A percentile compares a stretch with the other conserved stretches of the same genome.
Conservation (phyloP, 441 rosid genomes). For the Euphorbia corollata region DNA sequence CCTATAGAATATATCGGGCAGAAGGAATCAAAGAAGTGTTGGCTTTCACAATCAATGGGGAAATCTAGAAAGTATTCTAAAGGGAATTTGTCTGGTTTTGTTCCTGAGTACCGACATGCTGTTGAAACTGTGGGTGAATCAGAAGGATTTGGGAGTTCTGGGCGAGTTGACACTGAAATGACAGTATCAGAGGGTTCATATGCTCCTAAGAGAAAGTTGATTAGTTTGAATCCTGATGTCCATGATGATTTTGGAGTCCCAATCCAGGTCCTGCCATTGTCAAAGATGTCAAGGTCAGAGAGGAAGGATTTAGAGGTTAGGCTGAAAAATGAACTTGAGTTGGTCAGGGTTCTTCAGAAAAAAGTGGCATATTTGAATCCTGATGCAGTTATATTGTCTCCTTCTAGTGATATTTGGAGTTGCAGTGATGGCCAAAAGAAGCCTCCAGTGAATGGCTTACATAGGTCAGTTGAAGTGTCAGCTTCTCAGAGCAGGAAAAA, state of each 20-base stretch:
- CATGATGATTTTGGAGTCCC: constrained; percentile 43
- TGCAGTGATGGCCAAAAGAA: constrained; percentile 64
- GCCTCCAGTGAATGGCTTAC: constrained; percentile 32
- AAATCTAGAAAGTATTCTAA: constrained; percentile 61
- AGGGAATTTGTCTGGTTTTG: constrained; percentile 56
- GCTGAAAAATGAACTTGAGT: constrained; percentile 67
- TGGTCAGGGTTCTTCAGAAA: constrained; percentile 50
- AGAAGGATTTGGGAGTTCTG: constrained; percentile 64
- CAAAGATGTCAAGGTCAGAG: constrained; percentile 55
- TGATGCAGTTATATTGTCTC: constrained; percentile 33
- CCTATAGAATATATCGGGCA: constrained; percentile 53
- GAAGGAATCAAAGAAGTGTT: constrained; percentile 38
- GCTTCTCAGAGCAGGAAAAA: constrained; percentile 46
- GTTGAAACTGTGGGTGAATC: constrained; percentile 63
- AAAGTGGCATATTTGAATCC: constrained; percentile 41
- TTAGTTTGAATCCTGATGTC: constrained; percentile 44
- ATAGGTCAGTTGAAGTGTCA: constrained; percentile 26
- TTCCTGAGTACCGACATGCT: constrained; percentile 49
- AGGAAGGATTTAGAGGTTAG: constrained; percentile 47
- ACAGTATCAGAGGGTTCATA: constrained; percentile 51
- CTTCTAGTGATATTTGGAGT: constrained; percentile 52
- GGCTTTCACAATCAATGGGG: constrained; percentile 45
- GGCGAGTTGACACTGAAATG: constrained; percentile 43
- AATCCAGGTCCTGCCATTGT: constrained; percentile 45
- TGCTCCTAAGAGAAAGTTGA: constrained; percentile 52